Evolutionary conservation across 768 basidiomycete species (phyloP).

Genomic region (Cyclocybe aegerita): DNA sequence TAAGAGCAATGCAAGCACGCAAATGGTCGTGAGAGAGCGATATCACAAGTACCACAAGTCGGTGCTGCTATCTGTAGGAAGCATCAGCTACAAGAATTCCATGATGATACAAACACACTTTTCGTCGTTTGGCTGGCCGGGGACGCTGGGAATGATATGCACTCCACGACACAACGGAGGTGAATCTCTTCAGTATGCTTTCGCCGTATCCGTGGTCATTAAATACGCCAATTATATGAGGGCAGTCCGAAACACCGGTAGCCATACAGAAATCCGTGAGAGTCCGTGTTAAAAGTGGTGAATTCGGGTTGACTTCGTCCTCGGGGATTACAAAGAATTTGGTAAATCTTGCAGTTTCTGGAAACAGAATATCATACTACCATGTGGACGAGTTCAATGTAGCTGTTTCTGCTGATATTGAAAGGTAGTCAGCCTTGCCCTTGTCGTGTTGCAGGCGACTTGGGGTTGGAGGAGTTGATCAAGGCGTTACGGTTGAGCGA

Average conservation of each 20-base stretch:
- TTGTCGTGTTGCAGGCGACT: no score
- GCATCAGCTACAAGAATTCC: not conserved
- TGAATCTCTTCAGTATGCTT: constrained; percentile 48
- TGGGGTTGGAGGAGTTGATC: no score
- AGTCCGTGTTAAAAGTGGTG: no score
- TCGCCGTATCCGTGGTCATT: constrained; percentile 24
- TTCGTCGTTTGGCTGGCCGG: constrained; percentile 60
- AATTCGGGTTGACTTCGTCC: no score
- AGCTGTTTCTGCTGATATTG: no score
- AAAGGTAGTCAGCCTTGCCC: no score
- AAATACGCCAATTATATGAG: constrained; percentile 42
- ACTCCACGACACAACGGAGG: constrained; percentile 32
- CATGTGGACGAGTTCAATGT: no score
- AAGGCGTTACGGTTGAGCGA: no score
- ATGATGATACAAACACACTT: constrained; percentile 43
- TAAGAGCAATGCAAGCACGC: constrained; percentile 73
- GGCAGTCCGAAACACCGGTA: constrained; percentile 22
- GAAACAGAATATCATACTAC: no score
- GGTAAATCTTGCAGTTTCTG: no score
- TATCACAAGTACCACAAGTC: constrained; percentile 58
- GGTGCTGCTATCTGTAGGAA: constrained; percentile 48
- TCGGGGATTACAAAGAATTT: no score
- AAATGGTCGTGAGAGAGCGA: constrained; percentile 61
- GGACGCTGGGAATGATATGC: constrained; percentile 11
- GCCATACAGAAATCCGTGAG: constrained; percentile 1